Conservation (phyloP, 495 filamentous ascomycete species). For the Usnea hakonensis region DNA sequence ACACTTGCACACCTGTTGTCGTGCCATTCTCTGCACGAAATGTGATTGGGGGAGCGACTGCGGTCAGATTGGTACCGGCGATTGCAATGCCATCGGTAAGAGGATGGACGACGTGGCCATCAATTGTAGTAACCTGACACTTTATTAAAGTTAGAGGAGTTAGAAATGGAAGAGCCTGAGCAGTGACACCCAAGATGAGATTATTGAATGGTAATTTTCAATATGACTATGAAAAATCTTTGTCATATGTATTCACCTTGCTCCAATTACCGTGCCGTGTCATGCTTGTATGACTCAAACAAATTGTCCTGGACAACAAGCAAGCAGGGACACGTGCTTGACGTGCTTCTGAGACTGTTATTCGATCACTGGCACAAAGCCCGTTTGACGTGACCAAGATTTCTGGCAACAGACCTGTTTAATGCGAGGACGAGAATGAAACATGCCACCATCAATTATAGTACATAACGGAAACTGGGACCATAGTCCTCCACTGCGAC, state of each 20-base stretch:
- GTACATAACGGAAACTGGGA: slow-evolving; percentile 15
- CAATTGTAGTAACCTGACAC: neutral
- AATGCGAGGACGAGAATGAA: neutral
- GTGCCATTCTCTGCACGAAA: neutral
- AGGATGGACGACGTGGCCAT: neutral
- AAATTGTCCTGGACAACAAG: too few relatives aligned
- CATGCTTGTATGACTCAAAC: too few relatives aligned
- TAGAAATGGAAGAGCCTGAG: neutral
- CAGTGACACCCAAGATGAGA: neutral
- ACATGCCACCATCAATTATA: neutral
- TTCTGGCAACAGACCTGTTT: neutral
- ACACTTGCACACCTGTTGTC: neutral
- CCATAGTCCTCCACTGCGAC: slow-evolving; percentile 14
- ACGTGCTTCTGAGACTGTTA: too few relatives aligned
- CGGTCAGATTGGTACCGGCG: neutral
- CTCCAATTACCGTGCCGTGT: too few relatives aligned
- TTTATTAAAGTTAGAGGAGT: neutral
- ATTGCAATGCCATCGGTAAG: slow-evolving; percentile 1
- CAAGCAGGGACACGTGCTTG: too few relatives aligned
- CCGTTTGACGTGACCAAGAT: neutral
- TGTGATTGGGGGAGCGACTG: neutral
- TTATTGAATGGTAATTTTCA: neutral
- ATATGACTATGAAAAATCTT: too few relatives aligned
- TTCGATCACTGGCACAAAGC: neutral
- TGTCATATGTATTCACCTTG: too few relatives aligned